phyloP scores from a whole-genome alignment of 2,329 filamentous ascomycete species.

The Trichoderma sp. region DNA sequence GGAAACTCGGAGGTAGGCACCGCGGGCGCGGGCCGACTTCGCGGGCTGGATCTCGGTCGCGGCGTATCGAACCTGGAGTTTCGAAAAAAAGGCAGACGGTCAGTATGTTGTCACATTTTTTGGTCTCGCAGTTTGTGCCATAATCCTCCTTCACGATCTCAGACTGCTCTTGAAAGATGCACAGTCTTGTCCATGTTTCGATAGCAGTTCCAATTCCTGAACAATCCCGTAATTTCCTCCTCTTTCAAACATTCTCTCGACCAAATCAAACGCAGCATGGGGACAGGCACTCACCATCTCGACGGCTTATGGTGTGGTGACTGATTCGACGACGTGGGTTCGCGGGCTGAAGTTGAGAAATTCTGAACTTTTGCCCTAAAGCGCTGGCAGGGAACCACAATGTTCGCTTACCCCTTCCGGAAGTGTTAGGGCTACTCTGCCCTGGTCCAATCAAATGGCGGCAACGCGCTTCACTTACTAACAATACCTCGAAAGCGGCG shows the following conservation, averaged over 20 bases:
- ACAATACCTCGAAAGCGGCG: not conserved
- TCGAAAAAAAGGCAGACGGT: slow-evolving; percentile 33
- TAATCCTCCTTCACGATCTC: not conserved
- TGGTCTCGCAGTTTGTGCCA: not conserved
- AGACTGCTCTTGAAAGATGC: not conserved
- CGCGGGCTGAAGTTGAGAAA: slow-evolving; percentile 52
- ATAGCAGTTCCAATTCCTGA: slow-evolving; percentile 1
- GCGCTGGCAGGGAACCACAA: slow-evolving; percentile 43
- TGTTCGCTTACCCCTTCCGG: slow-evolving; percentile 51
- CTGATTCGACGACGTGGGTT: slow-evolving; percentile 58
- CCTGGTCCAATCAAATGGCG: slow-evolving; percentile 37
- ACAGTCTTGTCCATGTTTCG: not conserved
- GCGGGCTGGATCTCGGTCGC: slow-evolving; percentile 82
- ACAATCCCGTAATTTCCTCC: slow-evolving; percentile 1
- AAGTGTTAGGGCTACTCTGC: slow-evolving; percentile 48
- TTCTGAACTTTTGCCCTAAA: slow-evolving; percentile 53
- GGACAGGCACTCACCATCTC: slow-evolving; percentile 58
- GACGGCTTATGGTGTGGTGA: slow-evolving; percentile 57
- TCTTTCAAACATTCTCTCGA: slow-evolving; percentile 1
- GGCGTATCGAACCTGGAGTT: slow-evolving; percentile 86
- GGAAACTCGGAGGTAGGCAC: slow-evolving; percentile 97
- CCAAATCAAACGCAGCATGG: slow-evolving; percentile 20
- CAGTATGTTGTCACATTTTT: slow-evolving; percentile 25
- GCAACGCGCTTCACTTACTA: not conserved
- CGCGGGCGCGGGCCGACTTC: slow-evolving; percentile 97